These are phyloP conservation scores for Lenwebbia sp. DNA, from an alignment of 345 rosid species.

Conservation along the genomic window DNA sequence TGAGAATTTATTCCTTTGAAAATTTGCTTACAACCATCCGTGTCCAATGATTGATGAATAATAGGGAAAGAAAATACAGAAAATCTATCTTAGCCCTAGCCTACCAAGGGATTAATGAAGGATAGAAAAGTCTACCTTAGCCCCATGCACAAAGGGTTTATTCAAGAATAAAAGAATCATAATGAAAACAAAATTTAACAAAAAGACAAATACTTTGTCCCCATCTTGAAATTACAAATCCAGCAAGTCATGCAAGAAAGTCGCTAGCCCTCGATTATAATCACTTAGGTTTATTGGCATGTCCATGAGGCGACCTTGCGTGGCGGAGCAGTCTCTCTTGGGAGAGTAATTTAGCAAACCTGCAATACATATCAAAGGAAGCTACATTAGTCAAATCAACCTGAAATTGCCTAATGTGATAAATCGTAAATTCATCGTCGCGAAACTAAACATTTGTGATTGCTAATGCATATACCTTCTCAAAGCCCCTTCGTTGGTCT, in stretches of 20 bases:
- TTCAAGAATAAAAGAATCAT: background rate
- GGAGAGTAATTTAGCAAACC: slow-evolving; percentile 53
- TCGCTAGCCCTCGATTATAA: background rate
- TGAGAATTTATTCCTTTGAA: background rate
- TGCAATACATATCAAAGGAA: background rate
- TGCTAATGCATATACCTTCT: background rate
- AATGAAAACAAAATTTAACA: background rate
- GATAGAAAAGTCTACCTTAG: background rate
- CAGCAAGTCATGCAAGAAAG: background rate
- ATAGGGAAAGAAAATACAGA: background rate
- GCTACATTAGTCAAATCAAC: background rate
- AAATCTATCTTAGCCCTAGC: background rate
- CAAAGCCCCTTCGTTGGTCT: slow-evolving; percentile 52
- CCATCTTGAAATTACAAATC: background rate
- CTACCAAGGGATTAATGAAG: background rate
- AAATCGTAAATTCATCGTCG: background rate
- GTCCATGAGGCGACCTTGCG: slow-evolving; percentile 22
- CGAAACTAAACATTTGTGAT: background rate
- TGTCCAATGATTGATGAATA: background rate
- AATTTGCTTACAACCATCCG: background rate
- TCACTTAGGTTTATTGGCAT: background rate
- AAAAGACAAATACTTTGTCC: background rate
- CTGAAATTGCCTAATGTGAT: background rate
- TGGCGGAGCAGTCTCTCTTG: slow-evolving; percentile 41
- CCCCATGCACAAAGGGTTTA: background rate